Conservation (phyloP, 129 eudicot species). For the Escallonia herrerae region DNA sequence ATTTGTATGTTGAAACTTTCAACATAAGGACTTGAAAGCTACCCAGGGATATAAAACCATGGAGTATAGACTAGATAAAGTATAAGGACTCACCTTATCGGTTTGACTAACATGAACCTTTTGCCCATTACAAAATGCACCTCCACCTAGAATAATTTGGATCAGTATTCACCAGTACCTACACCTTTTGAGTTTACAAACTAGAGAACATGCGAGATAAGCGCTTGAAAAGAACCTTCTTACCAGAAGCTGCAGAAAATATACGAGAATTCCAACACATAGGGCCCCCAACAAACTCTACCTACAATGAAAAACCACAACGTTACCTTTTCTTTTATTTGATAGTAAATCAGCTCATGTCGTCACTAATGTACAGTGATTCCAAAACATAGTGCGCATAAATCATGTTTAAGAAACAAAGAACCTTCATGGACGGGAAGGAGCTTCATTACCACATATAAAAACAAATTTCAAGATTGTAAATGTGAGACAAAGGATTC, state of each 20-base stretch:
- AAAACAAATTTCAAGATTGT: too few species aligned
- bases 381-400: too few species aligned
- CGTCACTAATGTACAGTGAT: too few species aligned
- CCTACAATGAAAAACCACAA: conserved; percentile 36
- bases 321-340: too few species aligned
- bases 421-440: too few species aligned
- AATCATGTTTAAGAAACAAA: too few species aligned
- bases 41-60: not conserved
- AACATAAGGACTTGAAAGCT: too few species aligned
- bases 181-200: not conserved
- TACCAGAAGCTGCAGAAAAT: conserved; percentile 94
- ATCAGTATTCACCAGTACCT: not conserved
- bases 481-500: too few species aligned
- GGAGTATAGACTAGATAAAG: not conserved
- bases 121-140: conserved; percentile 90
- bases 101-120: conserved; percentile 75
- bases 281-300: conserved; percentile 99
- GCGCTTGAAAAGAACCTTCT: conserved; percentile 18
- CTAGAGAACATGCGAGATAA: not conserved
- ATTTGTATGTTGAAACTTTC: not conserved
- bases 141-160: conserved; percentile 57
- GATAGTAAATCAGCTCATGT: too few species aligned
- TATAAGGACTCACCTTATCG: conserved; percentile 52
- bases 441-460: too few species aligned
- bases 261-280: conserved; percentile 95